A percentile compares a stretch with the other conserved stretches of the same genome.
These are phyloP conservation scores for Phenoliferia sp. DNA, from an alignment of 1,284 basidiomycete species.

Conservation along the genomic window DNA sequence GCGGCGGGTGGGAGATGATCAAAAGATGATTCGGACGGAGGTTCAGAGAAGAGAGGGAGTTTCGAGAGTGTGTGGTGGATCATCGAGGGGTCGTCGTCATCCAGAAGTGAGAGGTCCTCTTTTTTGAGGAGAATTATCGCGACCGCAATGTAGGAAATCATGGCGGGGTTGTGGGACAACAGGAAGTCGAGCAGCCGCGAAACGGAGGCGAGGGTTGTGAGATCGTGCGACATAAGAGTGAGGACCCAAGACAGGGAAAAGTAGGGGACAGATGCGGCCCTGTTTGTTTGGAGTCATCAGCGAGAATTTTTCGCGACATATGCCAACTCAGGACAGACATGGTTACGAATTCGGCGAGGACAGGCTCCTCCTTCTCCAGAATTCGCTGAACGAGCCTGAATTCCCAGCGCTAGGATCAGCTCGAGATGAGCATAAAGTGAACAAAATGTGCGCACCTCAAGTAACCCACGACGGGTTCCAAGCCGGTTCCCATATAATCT, in stretches of 20 bases:
- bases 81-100: conserved; percentile 34
- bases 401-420: neutral
- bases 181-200: conserved; percentile 39
- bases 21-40: neutral
- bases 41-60: conserved; percentile 20
- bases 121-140: conserved; percentile 36
- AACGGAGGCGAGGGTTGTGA: conserved; percentile 30
- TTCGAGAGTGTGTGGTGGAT: conserved; percentile 34
- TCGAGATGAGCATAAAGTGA: neutral
- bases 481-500: conserved; percentile 36
- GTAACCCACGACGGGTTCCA: conserved; percentile 39
- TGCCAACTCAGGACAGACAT: conserved; percentile 26
- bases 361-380: conserved; percentile 25
- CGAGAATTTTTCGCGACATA: neutral
- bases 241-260: conserved; percentile 40
- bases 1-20: neutral
- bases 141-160: conserved; percentile 38
- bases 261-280: conserved; percentile 36
- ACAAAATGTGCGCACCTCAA: conserved; percentile 23
- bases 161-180: conserved; percentile 36
- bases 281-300: neutral
- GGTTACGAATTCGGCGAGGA: conserved; percentile 23
- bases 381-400: conserved; percentile 30
- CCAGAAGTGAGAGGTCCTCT: conserved; percentile 22
- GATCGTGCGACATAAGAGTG: conserved; percentile 39